Evolutionary conservation across 2,329 filamentous ascomycete species (phyloP), one percentile per base, ranked within the genome.

Genomic region (Cordyceps javanica): DNA sequence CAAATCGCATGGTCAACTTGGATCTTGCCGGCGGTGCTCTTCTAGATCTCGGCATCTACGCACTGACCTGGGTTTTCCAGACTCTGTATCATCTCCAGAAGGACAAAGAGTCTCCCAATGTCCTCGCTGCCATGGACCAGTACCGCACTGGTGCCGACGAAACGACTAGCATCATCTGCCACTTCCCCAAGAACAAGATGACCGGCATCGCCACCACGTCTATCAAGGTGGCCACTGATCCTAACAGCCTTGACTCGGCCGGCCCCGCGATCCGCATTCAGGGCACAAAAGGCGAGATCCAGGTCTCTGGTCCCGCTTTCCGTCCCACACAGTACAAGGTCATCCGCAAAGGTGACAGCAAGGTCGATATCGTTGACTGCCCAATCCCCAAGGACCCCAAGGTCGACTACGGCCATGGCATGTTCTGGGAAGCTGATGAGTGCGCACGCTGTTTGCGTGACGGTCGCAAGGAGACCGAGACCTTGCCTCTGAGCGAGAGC

Each of bases 361-460:
- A 75, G 42, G 68, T 77, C 28, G 78, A 82, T 64, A 70, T 77
- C 13, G 74, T 83, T 52, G 75, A 81, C 63, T 81, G 75, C 66
- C 78, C 80, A 13, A 77, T 82, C 44, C 81, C 82, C 41, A 68
- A 69, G 57, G 81, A 84, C 64, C 64, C 71, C 25, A 74, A 72
- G 62, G 73, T 77, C 32, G 68, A 73, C 62, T 79, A 75, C 73
- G 90, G 90, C 11, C 87, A 90, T 62, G 91, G 90, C 51, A 94
- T 95, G 89, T 94, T 90, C 74, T 93, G 87, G 87, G 88, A 92
- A 70, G 90, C 90, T 1, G 89, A 92, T 69, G 89, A 91, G 75
- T 87, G 83, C 62, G 89, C 87, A 28, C 79, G 86, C 46, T 90
- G 88, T 63, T 68, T 96, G 58, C 78, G 87, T 44, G 90, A 94